Base-by-base conservation (phyloP, 768 basidiomycete species). In the Xerocomellus intermedius region DNA sequence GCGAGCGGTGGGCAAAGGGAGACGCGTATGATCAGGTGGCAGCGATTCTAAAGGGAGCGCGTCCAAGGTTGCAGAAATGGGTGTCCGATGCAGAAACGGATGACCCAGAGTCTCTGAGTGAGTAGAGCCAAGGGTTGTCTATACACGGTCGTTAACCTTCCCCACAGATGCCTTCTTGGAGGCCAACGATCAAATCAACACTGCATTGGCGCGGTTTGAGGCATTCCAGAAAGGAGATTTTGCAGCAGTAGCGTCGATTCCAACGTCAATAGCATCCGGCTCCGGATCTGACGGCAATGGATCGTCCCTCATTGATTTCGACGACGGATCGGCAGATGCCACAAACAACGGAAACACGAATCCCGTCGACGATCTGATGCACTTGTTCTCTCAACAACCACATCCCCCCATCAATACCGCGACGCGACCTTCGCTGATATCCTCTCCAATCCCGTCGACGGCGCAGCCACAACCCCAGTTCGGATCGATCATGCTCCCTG, bases 11-110 rank as follows among this genome's bases (percentile, higher is more conserved):
- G 63, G 92, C 84, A 33, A 76, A 82, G 33, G 96, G 97, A 5
- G 97, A 99, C 70, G 94, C 85, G 2, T 99, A 98, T 63, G 91
- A 97, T 74, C 97, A 99, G 86, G 94, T 98, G 2, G 89, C 96
- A 0, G 74, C 83, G 1, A 85, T 96, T 37, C 82, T 97, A 14
- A 78, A 76, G 28, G 80, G 81, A 42, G 94, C 95, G 2, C 82
- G 94, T 44, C 97, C 97, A 0, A 98, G 90, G 75, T 82, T 98
- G 42, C 97, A 99, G 72, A 96, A 94, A 65, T 98, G 97, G 96
- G 91, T 98, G 54, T 91, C 89, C 10, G 94, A 98, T 62, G 94
- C 93, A 17, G 89, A 94, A 64, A 79, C 85, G 3, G 88, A 94
- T 38, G 93, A 95, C 71, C 83, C 92, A 4, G 93, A 94, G 60